Conservation (phyloP, 208 protist species). For the Acanthamoeba polyphaga region DNA sequence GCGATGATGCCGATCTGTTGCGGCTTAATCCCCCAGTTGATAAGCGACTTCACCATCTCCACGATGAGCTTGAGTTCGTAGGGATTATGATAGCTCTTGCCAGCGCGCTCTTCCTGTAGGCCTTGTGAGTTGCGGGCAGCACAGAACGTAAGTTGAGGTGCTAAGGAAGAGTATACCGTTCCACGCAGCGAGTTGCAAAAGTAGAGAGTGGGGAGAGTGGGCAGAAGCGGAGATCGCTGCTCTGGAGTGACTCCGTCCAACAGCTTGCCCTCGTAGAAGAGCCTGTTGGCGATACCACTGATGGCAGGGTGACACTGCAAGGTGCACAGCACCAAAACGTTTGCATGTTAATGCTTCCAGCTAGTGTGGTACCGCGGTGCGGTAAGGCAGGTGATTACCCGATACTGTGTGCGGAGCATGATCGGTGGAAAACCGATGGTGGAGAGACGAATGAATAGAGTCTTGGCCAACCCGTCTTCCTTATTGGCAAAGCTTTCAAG, state of each 20-base stretch:
- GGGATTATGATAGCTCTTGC: conserved; percentile 82
- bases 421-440: conserved; percentile 78
- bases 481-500: conserved; percentile 73
- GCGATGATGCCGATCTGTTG: conserved; percentile 88
- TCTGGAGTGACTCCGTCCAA: conserved; percentile 80
- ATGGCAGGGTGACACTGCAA: conserved; percentile 88
- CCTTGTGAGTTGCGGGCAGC: neutral
- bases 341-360: neutral
- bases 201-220: conserved; percentile 72
- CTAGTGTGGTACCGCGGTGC: neutral
- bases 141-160: too few species aligned
- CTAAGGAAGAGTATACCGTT: neutral
- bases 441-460: conserved; percentile 89
- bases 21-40: conserved; percentile 70
- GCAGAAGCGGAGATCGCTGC: conserved; percentile 77
- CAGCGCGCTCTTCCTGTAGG: conserved; percentile 44
- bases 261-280: conserved; percentile 86
- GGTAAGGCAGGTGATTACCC: conserved; percentile 52
- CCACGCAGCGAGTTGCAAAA: conserved; percentile 76
- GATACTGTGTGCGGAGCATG: conserved; percentile 90
- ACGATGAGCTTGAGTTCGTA: conserved; percentile 80
- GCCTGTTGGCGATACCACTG: conserved; percentile 82
- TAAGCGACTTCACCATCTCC: conserved; percentile 78
- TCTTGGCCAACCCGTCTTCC: conserved; percentile 87
- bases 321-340: neutral